Base-by-base conservation (phyloP, 441 rosid species). In the Rhodomyrtus psidioides region DNA sequence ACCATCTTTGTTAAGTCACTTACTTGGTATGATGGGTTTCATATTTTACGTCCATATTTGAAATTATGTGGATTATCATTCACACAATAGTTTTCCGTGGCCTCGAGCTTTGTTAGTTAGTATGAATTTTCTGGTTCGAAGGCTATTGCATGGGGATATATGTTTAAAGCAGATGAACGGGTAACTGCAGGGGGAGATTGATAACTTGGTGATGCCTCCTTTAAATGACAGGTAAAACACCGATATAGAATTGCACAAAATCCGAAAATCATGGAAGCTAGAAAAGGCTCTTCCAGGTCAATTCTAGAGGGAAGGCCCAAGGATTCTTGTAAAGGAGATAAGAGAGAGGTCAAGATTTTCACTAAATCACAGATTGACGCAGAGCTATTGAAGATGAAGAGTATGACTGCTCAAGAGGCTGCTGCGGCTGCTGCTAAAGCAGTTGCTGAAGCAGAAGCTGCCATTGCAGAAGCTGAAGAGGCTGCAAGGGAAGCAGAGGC, bases 401-500 rank as follows among this genome's bases (percentile, higher is more conserved):
- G 94, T 89, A 94, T 94, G 99, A 94, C 97, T 84, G 93, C 97
- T n/a, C 89, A 90, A 86, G 98, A 95, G 89, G 98, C 98, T 82
- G 98, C 98, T 84, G 97, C 94, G 12, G 96, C 97, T 55, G 98
- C 99, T 84, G 98, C 98, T 86, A 92, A 89, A 91, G 98, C 98
- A 88, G 94, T 97, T 84, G 98, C 97, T 87, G 99, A 95, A 90
- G 99, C 99, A 55, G 98, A 97, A 88, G 92, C 92, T 85, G 99
- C 99, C 17, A 94, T 95, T 56, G 93, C 98, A n/a, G 98, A 95
- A 88, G 99, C 99, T 88, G 98, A 94, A 93, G 93, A 90, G 88
- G 99, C 99, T 84, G 98, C 99, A 85, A 94, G 94, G 92, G 94
- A 95, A 88, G 99, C 99, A 60, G 99, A 94, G 76, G 93, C 89